Evolutionary conservation across 2,329 filamentous ascomycete species (phyloP), one percentile per base, ranked within the genome.

Genomic region (Fusarium brevicatenulatum): DNA sequence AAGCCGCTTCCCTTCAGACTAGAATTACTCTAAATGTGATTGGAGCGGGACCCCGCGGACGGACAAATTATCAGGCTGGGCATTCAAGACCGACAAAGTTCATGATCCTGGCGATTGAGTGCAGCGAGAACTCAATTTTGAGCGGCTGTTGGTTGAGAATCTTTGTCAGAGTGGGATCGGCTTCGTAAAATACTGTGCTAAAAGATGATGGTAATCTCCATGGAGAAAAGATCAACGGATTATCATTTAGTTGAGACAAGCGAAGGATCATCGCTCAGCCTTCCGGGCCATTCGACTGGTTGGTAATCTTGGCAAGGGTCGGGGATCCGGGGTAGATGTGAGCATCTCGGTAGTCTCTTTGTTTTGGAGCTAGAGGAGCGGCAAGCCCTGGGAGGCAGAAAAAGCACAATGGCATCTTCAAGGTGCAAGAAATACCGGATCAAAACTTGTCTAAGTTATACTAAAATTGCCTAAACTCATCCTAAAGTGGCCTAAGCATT

Each of bases 201-300:
- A 40, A 57, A 52, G 30, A 52, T 36, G 42, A 61, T 25, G 12
- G 9, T 10, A 37, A 47, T 39, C 32, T 25, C 5, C 19, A 56
- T 32, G 19, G 16, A 53, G 63, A 23, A 32, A 64, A 6, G 69
- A 71, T 72, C 58, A 10, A 40, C 63, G 15, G 12, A 21, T 40
- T 46, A 40, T 46, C 39, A 25, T 71, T 36, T 72, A 71, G 40
- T 40, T 71, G 69, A 71, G 69, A 72, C 69, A 55, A 34, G 39
- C 40, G 40, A 53, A 60, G 53, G 46, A 53, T 67, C 28, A 67
- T 13, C 9, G 13, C n/a, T 25, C 36, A 56, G 28, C 56, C 32
- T 9, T 39, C 34, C 34, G 50, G 23, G 19, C 15, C 34, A 42
- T 40, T 10, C 54, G 30, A 67, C 49, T 68, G 65, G 63, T 16